Evolutionary conservation across 176 grass and related monocot genomes (phyloP).

Genomic region (Phoenix dactylifera): DNA sequence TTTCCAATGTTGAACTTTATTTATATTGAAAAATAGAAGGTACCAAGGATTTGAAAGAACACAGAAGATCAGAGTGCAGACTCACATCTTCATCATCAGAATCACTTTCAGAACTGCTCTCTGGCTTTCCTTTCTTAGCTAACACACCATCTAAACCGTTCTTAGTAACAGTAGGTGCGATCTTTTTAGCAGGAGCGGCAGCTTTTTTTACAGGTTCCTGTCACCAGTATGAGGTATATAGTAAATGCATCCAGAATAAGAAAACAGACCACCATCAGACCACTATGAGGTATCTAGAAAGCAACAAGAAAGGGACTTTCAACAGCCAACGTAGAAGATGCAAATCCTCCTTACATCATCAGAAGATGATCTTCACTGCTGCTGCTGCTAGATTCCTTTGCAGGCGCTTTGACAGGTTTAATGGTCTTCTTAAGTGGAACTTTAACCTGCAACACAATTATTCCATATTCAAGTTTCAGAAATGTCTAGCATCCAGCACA

Average conservation of each 20-base stretch:
- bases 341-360: constrained; percentile 45
- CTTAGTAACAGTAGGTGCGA: constrained; percentile 2
- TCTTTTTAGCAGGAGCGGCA: constrained; percentile 18
- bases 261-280: no score
- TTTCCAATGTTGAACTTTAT: no score
- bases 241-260: not conserved
- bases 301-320: not conserved
- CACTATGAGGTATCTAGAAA: not conserved
- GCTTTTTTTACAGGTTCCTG: constrained; percentile 58
- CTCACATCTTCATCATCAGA: constrained; percentile 29
- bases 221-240: constrained; percentile 1
- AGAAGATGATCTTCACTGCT: constrained; percentile 48
- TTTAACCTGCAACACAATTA: constrained; percentile 36
- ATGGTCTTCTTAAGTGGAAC: constrained; percentile 37
- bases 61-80: not conserved
- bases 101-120: constrained; percentile 34
- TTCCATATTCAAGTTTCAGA: not conserved
- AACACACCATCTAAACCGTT: constrained; percentile 8
- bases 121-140: constrained; percentile 37
- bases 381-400: constrained; percentile 43
- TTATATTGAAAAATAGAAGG: no score
- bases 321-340: not conserved
- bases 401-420: constrained; percentile 24
- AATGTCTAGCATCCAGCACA: no score
- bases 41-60: no score